phyloP scores from a whole-genome alignment of 1,284 basidiomycete genomes.

The Ustilago shanxiensis region DNA sequence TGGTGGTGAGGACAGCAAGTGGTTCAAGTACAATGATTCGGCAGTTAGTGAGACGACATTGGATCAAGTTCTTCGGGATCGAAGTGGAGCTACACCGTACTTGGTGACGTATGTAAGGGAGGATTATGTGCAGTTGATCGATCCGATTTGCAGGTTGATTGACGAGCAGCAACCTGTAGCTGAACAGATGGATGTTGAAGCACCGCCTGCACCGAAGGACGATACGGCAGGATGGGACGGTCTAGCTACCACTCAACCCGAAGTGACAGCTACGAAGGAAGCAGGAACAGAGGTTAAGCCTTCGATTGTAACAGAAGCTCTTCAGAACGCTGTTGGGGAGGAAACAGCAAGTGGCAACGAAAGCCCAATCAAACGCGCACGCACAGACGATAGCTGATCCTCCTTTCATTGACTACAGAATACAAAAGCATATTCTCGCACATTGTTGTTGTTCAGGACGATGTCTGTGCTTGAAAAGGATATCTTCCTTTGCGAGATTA shows the following conservation, averaged over 20 bases:
- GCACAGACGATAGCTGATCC: slow-evolving; percentile 30
- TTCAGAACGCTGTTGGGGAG: not conserved
- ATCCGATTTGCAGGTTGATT: slow-evolving; percentile 41
- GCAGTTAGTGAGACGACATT: slow-evolving; percentile 39
- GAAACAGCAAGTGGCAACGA: slow-evolving; percentile 23
- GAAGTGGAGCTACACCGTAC: slow-evolving; percentile 67
- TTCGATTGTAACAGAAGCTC: slow-evolving; percentile 6
- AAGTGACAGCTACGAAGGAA: not conserved
- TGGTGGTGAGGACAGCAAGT: slow-evolving; percentile 23
- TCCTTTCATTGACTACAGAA: not conserved
- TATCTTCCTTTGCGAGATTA: slow-evolving; percentile 6
- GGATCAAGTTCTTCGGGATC: slow-evolving; percentile 59
- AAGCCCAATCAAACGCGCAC: slow-evolving; percentile 45
- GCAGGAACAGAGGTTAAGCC: slow-evolving; percentile 3
- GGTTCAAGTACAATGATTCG: slow-evolving; percentile 67
- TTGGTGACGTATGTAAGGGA: slow-evolving; percentile 66
- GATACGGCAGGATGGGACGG: slow-evolving; percentile 6
- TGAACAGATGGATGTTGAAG: slow-evolving; percentile 20
- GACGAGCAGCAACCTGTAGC: slow-evolving; percentile 7
- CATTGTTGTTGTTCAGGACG: too few species aligned
- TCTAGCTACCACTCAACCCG: not conserved
- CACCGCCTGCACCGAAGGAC: not conserved
- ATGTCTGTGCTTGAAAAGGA: not conserved
- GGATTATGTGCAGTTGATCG: slow-evolving; percentile 40
- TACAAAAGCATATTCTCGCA: not conserved